Evolutionary conservation across 208 protist species (phyloP), one percentile per base, ranked within the genome.

Genomic region (Tetramitus jugosus): DNA sequence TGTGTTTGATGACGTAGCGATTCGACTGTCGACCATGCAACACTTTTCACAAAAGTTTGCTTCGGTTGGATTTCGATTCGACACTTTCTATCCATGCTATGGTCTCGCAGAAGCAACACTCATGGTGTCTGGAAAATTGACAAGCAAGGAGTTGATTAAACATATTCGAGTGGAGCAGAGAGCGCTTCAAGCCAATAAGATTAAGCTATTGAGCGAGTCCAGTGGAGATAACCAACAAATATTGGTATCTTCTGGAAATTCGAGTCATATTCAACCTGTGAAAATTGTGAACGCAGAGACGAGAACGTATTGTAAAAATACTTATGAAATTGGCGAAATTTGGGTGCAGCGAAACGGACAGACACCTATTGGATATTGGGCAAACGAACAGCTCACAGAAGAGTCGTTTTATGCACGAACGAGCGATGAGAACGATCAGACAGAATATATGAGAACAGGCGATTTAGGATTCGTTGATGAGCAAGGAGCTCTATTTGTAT

Each of bases 71-170:
- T 81, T 83, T 3, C 52, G 33, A 35, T 33, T 31, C 23, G 7
- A 60, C 43, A 7, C n/a, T 2, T 81, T 79, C 6, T 79, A 33
- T 40, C 68, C 82, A 31, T 79, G 82, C 43, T 86, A 86, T 56
- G 79, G 82, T 29, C 37, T 84, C 1, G 83, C 80, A 35, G 82
- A 86, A 40, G 35, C 13, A 23, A 87, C 81, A 35, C 76, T 86
- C 0, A 13, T 79, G 23, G 64, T 71, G 3, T 33, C 64, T 17
- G 64, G 23, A 8, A 17, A 29, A 40, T 8, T 56, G 20, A n/a
- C n/a, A n/a, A n/a, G n/a, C n/a, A n/a, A n/a, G n/a, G n/a, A n/a
- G n/a, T n/a, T n/a, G n/a, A n/a, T n/a, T n/a, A n/a, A n/a, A n/a
- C n/a, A n/a, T n/a, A 14, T 49, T 49, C 4, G 4, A n/a, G 29